Percentiles rank a stretch among this genome's conserved stretches.
phyloP scores from a whole-genome alignment of 2,329 filamentous ascomycete genomes.

The Phaeoacremonium minimum region DNA sequence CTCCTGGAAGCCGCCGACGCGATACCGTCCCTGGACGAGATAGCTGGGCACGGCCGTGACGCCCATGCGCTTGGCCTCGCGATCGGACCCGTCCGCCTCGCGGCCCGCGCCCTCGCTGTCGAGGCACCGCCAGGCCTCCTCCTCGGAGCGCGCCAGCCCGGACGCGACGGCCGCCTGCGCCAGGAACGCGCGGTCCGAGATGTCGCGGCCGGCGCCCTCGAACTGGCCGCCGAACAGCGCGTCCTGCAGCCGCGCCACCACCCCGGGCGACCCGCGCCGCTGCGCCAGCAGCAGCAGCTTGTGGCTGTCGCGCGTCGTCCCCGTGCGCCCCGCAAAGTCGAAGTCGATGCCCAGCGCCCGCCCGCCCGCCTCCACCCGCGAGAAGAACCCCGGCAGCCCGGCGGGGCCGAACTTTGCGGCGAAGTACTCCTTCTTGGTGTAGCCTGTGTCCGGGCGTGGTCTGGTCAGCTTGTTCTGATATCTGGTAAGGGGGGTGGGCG shows the following conservation, averaged over 20 bases:
- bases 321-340: slow-evolving; percentile 33
- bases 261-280: slow-evolving; percentile 16
- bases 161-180: slow-evolving; percentile 23
- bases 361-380: slow-evolving; percentile 25
- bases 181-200: slow-evolving; percentile 35
- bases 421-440: slow-evolving; percentile 32
- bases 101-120: slow-evolving; percentile 12
- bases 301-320: slow-evolving; percentile 40
- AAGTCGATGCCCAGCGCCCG: slow-evolving; percentile 32
- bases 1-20: slow-evolving; percentile 69
- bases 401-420: slow-evolving; percentile 19
- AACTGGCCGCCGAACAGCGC: slow-evolving; percentile 38
- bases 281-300: slow-evolving; percentile 40
- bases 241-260: slow-evolving; percentile 27
- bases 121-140: slow-evolving; percentile 16
- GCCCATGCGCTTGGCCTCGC: slow-evolving; percentile 21
- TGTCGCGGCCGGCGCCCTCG: slow-evolving; percentile 28
- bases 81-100: slow-evolving; percentile 22
- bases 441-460: slow-evolving; percentile 14
- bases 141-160: slow-evolving; percentile 18
- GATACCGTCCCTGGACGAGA: slow-evolving; percentile 63
- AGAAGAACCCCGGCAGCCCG: slow-evolving; percentile 19
- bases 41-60: slow-evolving; percentile 71
- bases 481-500: too few relatives aligned
- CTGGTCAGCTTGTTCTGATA: slow-evolving; percentile 3